Evolutionary conservation across 2,329 filamentous ascomycete species (phyloP).

Genomic region (Talaromyces sp.): DNA sequence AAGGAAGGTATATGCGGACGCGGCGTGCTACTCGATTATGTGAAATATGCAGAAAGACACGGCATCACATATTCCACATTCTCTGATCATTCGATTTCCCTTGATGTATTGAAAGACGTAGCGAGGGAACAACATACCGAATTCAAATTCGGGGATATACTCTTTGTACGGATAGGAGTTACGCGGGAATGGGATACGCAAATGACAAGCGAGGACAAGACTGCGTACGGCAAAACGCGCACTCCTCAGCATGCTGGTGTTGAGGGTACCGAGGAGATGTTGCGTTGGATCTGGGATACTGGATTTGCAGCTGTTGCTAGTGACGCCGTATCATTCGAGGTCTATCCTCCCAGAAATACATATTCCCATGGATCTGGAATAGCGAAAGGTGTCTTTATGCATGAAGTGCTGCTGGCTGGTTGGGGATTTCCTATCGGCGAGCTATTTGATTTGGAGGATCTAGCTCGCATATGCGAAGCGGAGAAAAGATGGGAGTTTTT

Average conservation of each 20-base stretch:
- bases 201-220: constrained; percentile 34
- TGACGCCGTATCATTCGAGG: constrained; percentile 56
- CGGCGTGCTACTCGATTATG: constrained; percentile 53
- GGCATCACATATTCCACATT: constrained; percentile 42
- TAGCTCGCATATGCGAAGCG: constrained; percentile 36
- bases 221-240: constrained; percentile 33
- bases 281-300: constrained; percentile 58
- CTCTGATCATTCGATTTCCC: constrained; percentile 38
- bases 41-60: constrained; percentile 42
- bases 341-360: constrained; percentile 25
- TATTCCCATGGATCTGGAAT: not conserved
- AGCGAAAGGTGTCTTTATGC: constrained; percentile 36
- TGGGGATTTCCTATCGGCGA: constrained; percentile 52
- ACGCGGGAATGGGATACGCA: constrained; percentile 42
- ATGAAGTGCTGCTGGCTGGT: constrained; percentile 50
- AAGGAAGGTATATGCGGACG: constrained; percentile 36
- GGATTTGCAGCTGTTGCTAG: constrained; percentile 58
- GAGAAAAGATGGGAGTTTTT: constrained; percentile 50
- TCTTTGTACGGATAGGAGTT: constrained; percentile 47
- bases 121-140: constrained; percentile 43
- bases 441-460: constrained; percentile 46
- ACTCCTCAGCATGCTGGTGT: constrained; percentile 48
- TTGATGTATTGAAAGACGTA: constrained; percentile 37
- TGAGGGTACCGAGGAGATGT: constrained; percentile 48
- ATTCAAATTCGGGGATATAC: constrained; percentile 52